Percentiles rank a stretch among this genome's conserved stretches.
These are phyloP conservation scores for Picochlorum sp. DNA, from an alignment of 139 green algal genomes.

Conservation along the genomic window DNA sequence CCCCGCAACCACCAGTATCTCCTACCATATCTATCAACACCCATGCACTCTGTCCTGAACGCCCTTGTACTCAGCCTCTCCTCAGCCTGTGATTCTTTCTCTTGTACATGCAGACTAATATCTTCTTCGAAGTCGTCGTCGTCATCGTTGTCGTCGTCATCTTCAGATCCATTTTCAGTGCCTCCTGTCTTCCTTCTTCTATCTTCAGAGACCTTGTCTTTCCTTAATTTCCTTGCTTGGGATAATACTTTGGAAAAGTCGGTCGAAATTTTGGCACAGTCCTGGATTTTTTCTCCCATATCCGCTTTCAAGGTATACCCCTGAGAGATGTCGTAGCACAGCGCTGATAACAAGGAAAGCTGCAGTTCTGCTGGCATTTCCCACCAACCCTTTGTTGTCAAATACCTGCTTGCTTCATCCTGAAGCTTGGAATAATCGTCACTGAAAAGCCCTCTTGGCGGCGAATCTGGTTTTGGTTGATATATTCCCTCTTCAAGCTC, in stretches of 20 bases:
- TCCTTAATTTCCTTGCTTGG: not conserved
- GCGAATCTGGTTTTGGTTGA: not conserved
- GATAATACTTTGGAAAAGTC: conserved; percentile 4
- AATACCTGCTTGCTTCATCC: not conserved
- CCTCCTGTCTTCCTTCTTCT: not conserved
- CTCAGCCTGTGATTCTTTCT: conserved; percentile 2
- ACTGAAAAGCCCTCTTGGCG: not conserved
- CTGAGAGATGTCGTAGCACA: conserved; percentile 43
- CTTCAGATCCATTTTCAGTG: not conserved
- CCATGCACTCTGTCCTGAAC: conserved; percentile 44
- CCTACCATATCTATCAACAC: conserved; percentile 48
- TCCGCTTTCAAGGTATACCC: conserved; percentile 10
- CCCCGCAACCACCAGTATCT: conserved; percentile 52
- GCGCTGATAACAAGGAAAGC: conserved; percentile 31
- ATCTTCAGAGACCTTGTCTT: not conserved
- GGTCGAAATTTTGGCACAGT: conserved; percentile 1
- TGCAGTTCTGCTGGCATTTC: conserved; percentile 20
- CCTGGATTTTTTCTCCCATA: conserved; percentile 14
- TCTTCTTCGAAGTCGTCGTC: conserved; percentile 1
- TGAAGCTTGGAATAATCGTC: not conserved
- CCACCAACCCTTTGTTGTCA: conserved; percentile 23
- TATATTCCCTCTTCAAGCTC: not conserved
- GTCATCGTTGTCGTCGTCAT: not conserved
- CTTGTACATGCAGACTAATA: not conserved
- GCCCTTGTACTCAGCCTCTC: conserved; percentile 9